A percentile compares a stretch with the other conserved stretches of the same genome.
Conservation (phyloP, 495 filamentous ascomycete genomes). For the Penicillium ucsense region DNA sequence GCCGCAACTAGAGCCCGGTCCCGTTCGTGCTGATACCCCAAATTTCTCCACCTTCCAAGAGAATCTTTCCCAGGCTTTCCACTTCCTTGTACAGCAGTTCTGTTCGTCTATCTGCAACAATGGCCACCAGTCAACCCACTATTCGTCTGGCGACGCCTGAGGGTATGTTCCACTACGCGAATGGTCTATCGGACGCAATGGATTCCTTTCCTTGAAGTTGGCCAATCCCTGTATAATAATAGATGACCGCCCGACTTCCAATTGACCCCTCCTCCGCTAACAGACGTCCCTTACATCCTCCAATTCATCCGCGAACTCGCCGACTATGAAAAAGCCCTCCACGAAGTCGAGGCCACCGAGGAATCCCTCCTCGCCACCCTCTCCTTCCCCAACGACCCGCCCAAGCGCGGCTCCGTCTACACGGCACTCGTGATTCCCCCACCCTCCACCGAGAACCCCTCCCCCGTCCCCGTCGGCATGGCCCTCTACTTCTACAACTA, state of each 20-base stretch:
- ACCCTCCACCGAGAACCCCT: slow-evolving; percentile 15
- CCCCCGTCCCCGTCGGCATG: slow-evolving; percentile 42
- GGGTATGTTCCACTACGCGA: slow-evolving; percentile 15
- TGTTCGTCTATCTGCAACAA: not conserved
- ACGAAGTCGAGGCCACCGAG: slow-evolving; percentile 71
- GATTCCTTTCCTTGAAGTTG: no score
- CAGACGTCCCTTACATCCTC: slow-evolving; percentile 78
- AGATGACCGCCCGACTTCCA: no score
- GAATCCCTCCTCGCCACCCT: slow-evolving; percentile 64
- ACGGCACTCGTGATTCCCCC: slow-evolving; percentile 33
- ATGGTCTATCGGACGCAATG: no score
- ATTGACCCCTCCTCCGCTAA: not conserved
- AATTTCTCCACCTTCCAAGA: not conserved
- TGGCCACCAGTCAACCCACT: slow-evolving; percentile 31
- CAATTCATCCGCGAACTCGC: slow-evolving; percentile 80
- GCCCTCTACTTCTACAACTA: slow-evolving; percentile 66
- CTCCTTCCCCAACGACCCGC: slow-evolving; percentile 51
- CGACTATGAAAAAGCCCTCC: slow-evolving; percentile 63
- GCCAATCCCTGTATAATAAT: no score
- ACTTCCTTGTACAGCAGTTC: not conserved
- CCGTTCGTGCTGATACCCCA: not conserved
- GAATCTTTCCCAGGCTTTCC: not conserved
- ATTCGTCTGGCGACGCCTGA: slow-evolving; percentile 41
- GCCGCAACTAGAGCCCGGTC: no score
- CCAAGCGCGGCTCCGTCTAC: slow-evolving; percentile 31